Base-by-base conservation (phyloP, 2,329 filamentous ascomycete species). In the Fusarium anguioides region DNA sequence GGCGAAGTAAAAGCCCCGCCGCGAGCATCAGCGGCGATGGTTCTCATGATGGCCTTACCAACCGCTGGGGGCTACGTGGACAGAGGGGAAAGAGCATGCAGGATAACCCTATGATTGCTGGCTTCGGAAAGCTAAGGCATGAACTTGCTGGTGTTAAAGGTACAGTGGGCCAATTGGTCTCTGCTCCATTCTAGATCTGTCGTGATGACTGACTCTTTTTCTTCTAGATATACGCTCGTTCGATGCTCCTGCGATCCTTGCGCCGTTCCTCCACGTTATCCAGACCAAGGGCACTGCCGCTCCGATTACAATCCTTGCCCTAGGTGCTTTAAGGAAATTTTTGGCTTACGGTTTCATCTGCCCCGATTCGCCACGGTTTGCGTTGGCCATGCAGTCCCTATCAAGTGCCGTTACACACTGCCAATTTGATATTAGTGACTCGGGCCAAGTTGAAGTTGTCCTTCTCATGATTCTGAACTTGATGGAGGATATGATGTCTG, bases 401-500 rank as follows among this genome's bases (percentile, higher is more conserved):
- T 97, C 95, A 17, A 93, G 94, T 17, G 96, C 96, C 8, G 96
- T 99, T 66, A 99, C 96, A 45, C 95, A 99, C 77, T 99, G 96
- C 76, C 91, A 96, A 61, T 99, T 99, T 74, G 96, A 98, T 79
- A 95, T 96, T 24, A 97, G 93, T 76, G 96, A 99, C 76, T 93
- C 93, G 18, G 90, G 94, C 1, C 94, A 96, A 63, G 96, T 97
- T 75, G 96, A 99, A 79, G 94, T 98, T 51, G 96, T 99, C 15
- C 85, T 98, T 53, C 83, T 98, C 55, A 91, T 96, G 81, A 98
- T 99, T 72, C 80, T 99, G 60, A 96, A 97, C 76, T 86, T 99
- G 44, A 99, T 99, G 96, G 96, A 99, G 79, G 92, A 94, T 74
- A 97, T 99, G 91, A 90, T 99, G 73, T 96, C 94, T 17, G 93